phyloP scores from a whole-genome alignment of 2,329 filamentous ascomycete genomes.

The Monosporascus sp. region DNA sequence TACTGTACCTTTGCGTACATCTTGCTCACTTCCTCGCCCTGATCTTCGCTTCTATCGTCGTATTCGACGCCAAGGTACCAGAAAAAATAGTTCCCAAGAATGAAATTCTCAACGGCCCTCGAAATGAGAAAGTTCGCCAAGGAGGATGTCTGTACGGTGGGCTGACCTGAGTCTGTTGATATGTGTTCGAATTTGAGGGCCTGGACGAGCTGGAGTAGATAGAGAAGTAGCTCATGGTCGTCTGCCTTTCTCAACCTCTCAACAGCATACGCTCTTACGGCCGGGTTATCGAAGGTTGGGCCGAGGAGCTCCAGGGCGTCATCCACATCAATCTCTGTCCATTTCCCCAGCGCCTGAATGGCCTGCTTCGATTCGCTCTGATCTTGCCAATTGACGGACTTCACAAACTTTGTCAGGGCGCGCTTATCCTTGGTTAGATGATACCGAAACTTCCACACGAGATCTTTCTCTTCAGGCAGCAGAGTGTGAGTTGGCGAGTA shows the following conservation, averaged over 20 bases:
- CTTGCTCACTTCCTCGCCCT: slow-evolving; percentile 69
- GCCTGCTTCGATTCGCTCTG: slow-evolving; percentile 81
- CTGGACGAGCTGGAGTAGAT: slow-evolving; percentile 90
- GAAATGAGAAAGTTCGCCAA: slow-evolving; percentile 85
- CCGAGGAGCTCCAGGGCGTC: slow-evolving; percentile 92
- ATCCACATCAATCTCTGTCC: slow-evolving; percentile 96
- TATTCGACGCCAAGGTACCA: slow-evolving; percentile 99
- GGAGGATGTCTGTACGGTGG: slow-evolving; percentile 66
- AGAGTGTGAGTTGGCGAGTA: slow-evolving; percentile 90
- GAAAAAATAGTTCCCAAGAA: slow-evolving; percentile 89
- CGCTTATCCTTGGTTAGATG: slow-evolving; percentile 89
- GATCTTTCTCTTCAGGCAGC: slow-evolving; percentile 86
- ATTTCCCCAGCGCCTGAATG: slow-evolving; percentile 82
- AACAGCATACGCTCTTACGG: slow-evolving; percentile 89
- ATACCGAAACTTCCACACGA: slow-evolving; percentile 96
- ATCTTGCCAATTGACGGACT: slow-evolving; percentile 93
- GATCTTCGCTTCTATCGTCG: slow-evolving; percentile 74
- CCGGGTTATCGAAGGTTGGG: slow-evolving; percentile 82
- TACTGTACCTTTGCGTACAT: slow-evolving; percentile 92
- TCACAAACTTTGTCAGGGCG: slow-evolving; percentile 93
- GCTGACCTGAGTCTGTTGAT: slow-evolving; percentile 54
- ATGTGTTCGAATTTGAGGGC: slow-evolving; percentile 91
- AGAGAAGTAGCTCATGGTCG: slow-evolving; percentile 85
- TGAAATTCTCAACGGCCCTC: slow-evolving; percentile 81
- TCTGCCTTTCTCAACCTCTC: slow-evolving; percentile 87